Evolutionary conservation across 768 basidiomycete genomes (phyloP).

Genomic region (Dioszegia hungarica): DNA sequence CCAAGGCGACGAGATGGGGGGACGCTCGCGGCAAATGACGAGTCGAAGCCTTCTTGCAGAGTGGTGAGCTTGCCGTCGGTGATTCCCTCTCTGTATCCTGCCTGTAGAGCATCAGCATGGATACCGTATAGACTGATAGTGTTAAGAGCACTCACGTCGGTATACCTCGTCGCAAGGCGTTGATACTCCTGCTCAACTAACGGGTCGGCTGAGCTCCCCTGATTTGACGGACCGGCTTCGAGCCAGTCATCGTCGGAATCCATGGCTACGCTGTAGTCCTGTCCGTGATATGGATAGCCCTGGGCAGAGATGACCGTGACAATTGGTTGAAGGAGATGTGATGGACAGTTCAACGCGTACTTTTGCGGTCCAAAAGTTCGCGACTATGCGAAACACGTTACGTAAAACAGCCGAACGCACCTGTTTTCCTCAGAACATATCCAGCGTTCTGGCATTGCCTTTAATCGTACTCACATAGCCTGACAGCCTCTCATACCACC

Average conservation of each 20-base stretch:
- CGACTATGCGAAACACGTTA: background rate
- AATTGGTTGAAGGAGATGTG: background rate
- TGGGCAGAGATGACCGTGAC: no score
- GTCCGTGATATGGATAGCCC: background rate
- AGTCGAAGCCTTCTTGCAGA: slow-evolving; percentile 85
- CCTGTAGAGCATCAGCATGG: slow-evolving; percentile 52
- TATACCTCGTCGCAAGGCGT: slow-evolving; percentile 36
- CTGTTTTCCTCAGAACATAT: background rate
- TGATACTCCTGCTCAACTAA: slow-evolving; percentile 42
- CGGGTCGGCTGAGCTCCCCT: slow-evolving; percentile 31
- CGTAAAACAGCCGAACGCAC: background rate
- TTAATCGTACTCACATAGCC: background rate
- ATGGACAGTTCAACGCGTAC: background rate
- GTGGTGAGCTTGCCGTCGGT: slow-evolving; percentile 81
- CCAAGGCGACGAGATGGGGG: slow-evolving; percentile 76
- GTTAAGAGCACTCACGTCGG: slow-evolving; percentile 35
- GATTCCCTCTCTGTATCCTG: slow-evolving; percentile 95
- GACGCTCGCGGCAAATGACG: slow-evolving; percentile 60
- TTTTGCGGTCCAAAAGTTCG: background rate
- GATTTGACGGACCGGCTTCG: slow-evolving; percentile 13
- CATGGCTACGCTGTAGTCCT: background rate
- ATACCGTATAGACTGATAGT: background rate
- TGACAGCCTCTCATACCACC: background rate
- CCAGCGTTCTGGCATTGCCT: background rate
- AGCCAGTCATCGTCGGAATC: slow-evolving; percentile 41